Percentiles rank a stretch among this genome's conserved stretches.
phyloP scores from a whole-genome alignment of 2,329 filamentous ascomycete genomes.

The Alternaria rosae region DNA sequence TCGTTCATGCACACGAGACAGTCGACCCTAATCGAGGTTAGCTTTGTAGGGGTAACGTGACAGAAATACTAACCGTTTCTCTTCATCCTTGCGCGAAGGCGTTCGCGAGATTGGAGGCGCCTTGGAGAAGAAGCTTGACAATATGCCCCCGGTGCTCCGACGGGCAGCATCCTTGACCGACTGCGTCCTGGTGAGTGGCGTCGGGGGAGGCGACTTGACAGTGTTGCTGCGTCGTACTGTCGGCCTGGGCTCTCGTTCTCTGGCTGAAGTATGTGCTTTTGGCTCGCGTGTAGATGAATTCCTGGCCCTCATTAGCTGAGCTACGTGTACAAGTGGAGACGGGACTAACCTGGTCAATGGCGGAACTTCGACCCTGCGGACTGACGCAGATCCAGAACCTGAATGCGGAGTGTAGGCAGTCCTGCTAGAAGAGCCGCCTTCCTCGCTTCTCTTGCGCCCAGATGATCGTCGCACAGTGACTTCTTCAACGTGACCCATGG shows the following conservation, averaged over 20 bases:
- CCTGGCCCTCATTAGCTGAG: constrained; percentile 30
- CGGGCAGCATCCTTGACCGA: constrained; percentile 36
- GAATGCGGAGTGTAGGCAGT: constrained; percentile 43
- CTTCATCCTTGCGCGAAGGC: constrained; percentile 32
- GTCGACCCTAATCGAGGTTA: constrained; percentile 61
- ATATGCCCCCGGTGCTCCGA: constrained; percentile 43
- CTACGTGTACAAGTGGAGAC: constrained; percentile 14
- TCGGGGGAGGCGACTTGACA: constrained; percentile 34
- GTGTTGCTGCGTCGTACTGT: constrained; percentile 42
- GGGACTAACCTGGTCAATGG: constrained; percentile 39
- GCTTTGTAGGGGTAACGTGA: constrained; percentile 17
- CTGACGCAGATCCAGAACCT: constrained; percentile 42
- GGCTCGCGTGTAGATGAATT: constrained; percentile 44
- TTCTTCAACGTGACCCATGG: constrained; percentile 39
- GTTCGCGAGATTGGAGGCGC: constrained; percentile 31
- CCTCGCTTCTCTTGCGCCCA: constrained; percentile 40
- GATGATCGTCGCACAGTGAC: constrained; percentile 37
- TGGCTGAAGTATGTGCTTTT: constrained; percentile 35
- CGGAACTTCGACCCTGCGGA: constrained; percentile 39
- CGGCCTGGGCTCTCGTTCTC: constrained; percentile 33
- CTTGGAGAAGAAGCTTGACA: constrained; percentile 46
- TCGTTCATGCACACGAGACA: constrained; percentile 76
- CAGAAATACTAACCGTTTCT: constrained; percentile 25
- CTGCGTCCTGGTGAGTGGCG: constrained; percentile 36
- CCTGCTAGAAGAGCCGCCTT: constrained; percentile 45